Conservation (phyloP, 305 asterid genomes). For the Solanum hybrid region DNA sequence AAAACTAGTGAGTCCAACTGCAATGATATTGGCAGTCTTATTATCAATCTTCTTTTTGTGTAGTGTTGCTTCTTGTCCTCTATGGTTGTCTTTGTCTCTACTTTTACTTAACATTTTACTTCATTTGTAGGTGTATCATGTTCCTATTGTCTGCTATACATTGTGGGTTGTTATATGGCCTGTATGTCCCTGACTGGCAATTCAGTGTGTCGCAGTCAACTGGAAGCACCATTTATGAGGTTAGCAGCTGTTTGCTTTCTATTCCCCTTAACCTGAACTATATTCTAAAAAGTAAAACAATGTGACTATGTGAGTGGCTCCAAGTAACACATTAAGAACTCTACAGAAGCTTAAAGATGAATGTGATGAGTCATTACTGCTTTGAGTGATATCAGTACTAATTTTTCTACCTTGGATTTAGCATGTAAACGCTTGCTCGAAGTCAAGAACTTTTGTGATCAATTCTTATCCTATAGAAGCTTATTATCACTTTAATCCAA, state of each 20-base stretch:
- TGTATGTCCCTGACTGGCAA: constrained; percentile 73
- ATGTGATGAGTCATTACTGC: neutral
- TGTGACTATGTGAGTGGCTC: neutral
- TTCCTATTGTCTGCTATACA: constrained; percentile 33
- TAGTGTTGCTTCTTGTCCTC: neutral
- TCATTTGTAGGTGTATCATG: neutral
- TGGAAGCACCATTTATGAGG: constrained; percentile 33
- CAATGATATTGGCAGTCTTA: neutral
- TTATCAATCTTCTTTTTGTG: neutral
- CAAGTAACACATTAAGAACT: neutral
- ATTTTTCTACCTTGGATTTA: neutral
- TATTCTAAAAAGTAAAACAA: neutral
- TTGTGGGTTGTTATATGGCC: constrained; percentile 51
- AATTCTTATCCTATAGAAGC: neutral
- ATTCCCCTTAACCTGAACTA: constrained; percentile 1
- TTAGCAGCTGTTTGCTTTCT: constrained; percentile 12
- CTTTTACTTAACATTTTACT: neutral
- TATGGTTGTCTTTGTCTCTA: neutral
- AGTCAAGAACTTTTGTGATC: neutral
- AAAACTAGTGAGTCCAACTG: neutral
- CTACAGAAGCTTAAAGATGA: neutral
- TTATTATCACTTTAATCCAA: neutral
- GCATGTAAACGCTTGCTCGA: neutral
- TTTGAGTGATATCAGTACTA: neutral
- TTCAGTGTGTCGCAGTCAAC: constrained; percentile 29